A percentile compares a stretch with the other conserved stretches of the same genome.
These are phyloP conservation scores for Naumovozyma dairenensis DNA, from an alignment of 805 yeast species.

Conservation along the genomic window DNA sequence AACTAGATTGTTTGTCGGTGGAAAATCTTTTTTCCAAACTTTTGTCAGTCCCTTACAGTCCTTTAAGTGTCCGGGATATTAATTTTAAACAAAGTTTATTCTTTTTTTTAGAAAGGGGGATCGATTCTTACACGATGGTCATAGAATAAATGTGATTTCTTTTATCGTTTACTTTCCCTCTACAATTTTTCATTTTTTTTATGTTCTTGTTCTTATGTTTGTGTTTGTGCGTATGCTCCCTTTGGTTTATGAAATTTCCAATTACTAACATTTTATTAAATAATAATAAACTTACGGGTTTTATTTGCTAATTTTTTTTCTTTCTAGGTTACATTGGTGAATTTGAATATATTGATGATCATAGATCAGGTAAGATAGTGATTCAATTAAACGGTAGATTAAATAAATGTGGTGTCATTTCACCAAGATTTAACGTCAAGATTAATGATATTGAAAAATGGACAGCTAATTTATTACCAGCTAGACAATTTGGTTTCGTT, in stretches of 20 bases:
- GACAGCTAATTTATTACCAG: slow-evolving; percentile 96
- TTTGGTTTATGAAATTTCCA: neutral
- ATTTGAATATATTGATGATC: slow-evolving; percentile 96
- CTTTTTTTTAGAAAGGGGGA: no score
- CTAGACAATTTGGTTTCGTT: slow-evolving; percentile 97
- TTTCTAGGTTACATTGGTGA: slow-evolving; percentile 74
- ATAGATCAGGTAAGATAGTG: slow-evolving; percentile 96
- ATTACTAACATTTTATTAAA: slow-evolving; percentile 9
- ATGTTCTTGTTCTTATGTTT: neutral
- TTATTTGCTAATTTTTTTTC: neutral
- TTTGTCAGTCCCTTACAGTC: slow-evolving; percentile 80
- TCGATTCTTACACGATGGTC: slow-evolving; percentile 60
- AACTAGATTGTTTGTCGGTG: slow-evolving; percentile 94
- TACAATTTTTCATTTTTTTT: slow-evolving; percentile 36
- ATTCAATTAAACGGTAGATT: slow-evolving; percentile 95
- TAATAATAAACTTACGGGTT: neutral
- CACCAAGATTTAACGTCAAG: slow-evolving; percentile 96
- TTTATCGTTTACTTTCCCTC: slow-evolving; percentile 60
- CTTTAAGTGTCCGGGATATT: slow-evolving; percentile 93
- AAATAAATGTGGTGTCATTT: slow-evolving; percentile 97
- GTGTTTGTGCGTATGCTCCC: neutral
- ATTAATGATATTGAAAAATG: slow-evolving; percentile 93
- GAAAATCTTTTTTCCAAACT: slow-evolving; percentile 1
- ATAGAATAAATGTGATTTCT: slow-evolving; percentile 12
- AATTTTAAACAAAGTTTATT: no score